Evolutionary conservation across 2,329 filamentous ascomycete genomes (phyloP).

Genomic region (Diaporthe caulivora): DNA sequence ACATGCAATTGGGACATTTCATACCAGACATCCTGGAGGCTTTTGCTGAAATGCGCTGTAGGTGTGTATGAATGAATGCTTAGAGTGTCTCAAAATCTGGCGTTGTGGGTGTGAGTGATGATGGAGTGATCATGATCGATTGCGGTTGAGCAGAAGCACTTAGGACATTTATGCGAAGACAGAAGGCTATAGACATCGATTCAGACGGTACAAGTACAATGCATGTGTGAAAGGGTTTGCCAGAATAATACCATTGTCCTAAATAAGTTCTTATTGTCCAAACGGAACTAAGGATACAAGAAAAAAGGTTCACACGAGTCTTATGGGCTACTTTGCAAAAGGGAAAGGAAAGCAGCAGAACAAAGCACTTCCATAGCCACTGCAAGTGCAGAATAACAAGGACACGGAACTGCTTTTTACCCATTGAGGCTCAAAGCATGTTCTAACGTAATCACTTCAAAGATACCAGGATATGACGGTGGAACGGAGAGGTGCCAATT

Average conservation of each 20-base stretch:
- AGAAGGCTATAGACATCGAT: not conserved
- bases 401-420: not conserved
- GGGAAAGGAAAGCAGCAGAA: not conserved
- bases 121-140: not conserved
- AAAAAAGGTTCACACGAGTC: fast-evolving
- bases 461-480: too few species aligned
- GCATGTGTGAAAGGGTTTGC: not conserved
- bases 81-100: not conserved
- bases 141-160: not conserved
- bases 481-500: not conserved
- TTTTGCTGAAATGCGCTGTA: too few species aligned
- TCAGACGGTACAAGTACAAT: not conserved
- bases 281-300: too few species aligned
- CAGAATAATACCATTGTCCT: not conserved
- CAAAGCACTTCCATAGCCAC: not conserved
- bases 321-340: not conserved
- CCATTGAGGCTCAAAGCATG: not conserved
- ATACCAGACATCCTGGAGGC: not conserved
- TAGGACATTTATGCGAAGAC: not conserved
- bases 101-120: not conserved
- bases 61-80: not conserved
- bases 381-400: not conserved
- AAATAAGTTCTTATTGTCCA: too few species aligned
- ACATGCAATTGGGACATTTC: too few species aligned
- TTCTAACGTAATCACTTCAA: not conserved